Evolutionary conservation across 306 rosid genomes (phyloP), one percentile per base, ranked within the genome.

Genomic region (Malus fusca): DNA sequence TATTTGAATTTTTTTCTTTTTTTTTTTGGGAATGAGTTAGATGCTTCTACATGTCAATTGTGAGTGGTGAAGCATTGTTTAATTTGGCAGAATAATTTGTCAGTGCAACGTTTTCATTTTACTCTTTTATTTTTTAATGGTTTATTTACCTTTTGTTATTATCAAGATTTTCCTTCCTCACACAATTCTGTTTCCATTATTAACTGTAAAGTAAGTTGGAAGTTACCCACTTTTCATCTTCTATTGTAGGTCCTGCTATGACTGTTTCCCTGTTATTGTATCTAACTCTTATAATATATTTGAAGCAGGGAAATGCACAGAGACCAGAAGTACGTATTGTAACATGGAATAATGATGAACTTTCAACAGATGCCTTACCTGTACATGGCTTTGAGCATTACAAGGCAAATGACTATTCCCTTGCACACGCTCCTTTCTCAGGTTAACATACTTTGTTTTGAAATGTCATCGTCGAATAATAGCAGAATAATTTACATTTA

Each of bases 371-470:
- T 83, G 97, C 99, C 78, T 80, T 95, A 70, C 99, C 99, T 53
- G 97, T 95, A 73, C 91, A 81, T 73, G 98, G 99, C 23, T 95
- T 92, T 80, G 99, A 95, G 89, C 97, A 92, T 89, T 92, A 89
- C 93, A 92, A 88, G 90, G 97, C 96, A 71, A 92, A 95, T 35
- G 99, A 95, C 88, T 95, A 95, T 87, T 95, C 92, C 80, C 98
- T 95, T 82, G 98, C 97, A 74, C 92, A 92, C 67, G 97, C 97
- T 85, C 97, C 99, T 83, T 95, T 95, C 88, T 88, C 98, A 92
- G 99, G 99, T 95, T 80, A 37, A 82, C 77, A 71, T 79, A 46
- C 78, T 80, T 64, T 85, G 35, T 72, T 46, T 17, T 76, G 64
- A 77, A 78, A 74, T 78, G 65, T 80, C 77, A 82, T 59, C 62